Evolutionary conservation across 495 filamentous ascomycete genomes (phyloP), one percentile per base, ranked within the genome.

Genomic region (Penicillium canariense): DNA sequence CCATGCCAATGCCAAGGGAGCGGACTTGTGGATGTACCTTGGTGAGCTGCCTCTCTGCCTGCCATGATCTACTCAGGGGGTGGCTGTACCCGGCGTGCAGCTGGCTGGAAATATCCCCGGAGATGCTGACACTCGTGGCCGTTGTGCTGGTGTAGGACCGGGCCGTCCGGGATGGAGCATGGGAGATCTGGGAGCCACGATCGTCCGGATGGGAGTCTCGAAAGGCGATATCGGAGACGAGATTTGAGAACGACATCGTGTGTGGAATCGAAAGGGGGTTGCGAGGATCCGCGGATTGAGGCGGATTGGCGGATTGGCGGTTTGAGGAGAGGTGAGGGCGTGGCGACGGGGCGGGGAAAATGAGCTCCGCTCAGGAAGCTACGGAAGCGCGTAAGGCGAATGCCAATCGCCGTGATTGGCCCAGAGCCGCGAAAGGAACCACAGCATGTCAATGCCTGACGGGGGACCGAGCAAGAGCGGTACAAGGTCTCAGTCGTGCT

Each of bases 61-160:
- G 94, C 94, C 94, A 98, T 65, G 89, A 81, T 54, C 94, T 79
- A 42, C 89, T 86, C 42, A 98, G 81, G 23, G 94, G 91, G 66
- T 98, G 94, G 60, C 84, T 87, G 70, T 97, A 98, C 48, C 94
- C 94, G 53, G 91, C 87, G 70, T 98, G 94, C 25, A 98, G 81
- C 66, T 97, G 94, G 65, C 91, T 96, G 10, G 89, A 88, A 58
- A 98, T 95, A 60, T 96, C 90, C 23, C 91, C 91, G 9, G 87
- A 81, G 57, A 96, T 91, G 83, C 89, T 94, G 40, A 96, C 90
- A 71, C 89, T 95, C 10, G 91, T 96, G n/a, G 91, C 91, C 26
- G 88, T 80, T 14, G 91, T 96, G 74, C 89, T 93, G 52, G 89
- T 78, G 68, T 93, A 90, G 11, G 90, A 96, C 62, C 84, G 84